Base-by-base conservation (phyloP, 2,329 filamentous ascomycete genomes). In the Davidsoniella australis region DNA sequence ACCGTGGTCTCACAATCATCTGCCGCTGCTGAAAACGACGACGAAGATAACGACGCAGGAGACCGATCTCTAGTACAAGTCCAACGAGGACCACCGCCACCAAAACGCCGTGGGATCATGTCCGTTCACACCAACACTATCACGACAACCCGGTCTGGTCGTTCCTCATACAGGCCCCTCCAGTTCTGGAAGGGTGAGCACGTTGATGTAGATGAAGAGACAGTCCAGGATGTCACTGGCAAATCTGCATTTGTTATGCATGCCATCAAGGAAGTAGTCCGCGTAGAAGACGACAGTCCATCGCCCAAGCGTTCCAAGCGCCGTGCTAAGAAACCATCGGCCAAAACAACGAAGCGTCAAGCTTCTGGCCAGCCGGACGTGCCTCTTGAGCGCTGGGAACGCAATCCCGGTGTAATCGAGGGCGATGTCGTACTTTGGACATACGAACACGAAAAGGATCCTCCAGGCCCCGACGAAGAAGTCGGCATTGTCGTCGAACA, bases 181-280 rank as follows among this genome's bases (percentile, higher is more conserved):
- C 78, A 85, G 23, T 94, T 75, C 61, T 96, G 89, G 89, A 79
- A 79, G 57, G 87, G 87, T 56, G 89, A 96, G 61, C 76, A 75
- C 48, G 76, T 82, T 43, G 75, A 86, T 18, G 85, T 79, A 58
- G 78, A 80, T 47, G 69, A 73, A 16, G 73, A 77, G 20, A 76
- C 78, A 45, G 63, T 59, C 24, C 61, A 64, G 41, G 66, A 67
- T 24, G 38, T 48, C 24, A 26, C 46, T 10, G 47, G 46, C 24
- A 52, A 52, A 6, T 41, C 41, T 10, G 46, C 41, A 20, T 52
- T 82, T 56, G 66, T 80, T n/a, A 62, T 85, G 45, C 74, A 77
- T 1, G 79, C 74, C 10, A 80, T 89, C 57, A 83, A 85, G 59
- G 82, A 85, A 55, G 75, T 95, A 46, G 75, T 89, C 23, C 79